Conservation (phyloP, 768 basidiomycete genomes). For the Termitomyces sp. region DNA sequence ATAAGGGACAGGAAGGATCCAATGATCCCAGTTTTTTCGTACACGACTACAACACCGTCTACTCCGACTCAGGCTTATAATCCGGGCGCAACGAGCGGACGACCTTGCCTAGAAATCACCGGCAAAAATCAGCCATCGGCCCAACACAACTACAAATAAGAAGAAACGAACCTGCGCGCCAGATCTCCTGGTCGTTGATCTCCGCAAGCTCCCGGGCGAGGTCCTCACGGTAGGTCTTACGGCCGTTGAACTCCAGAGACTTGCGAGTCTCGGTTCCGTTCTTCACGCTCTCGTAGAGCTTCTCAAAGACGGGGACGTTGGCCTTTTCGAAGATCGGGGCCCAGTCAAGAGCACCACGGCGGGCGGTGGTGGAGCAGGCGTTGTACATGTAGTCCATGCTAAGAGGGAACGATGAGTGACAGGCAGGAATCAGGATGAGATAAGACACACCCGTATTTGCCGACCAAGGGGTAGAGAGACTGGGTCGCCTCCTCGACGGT, state of each 20-base stretch:
- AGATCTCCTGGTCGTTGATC: constrained; percentile 98
- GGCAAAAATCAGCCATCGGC: not conserved
- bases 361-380: constrained; percentile 98
- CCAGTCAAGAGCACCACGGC: constrained; percentile 99
- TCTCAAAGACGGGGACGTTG: constrained; percentile 91
- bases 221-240: constrained; percentile 88
- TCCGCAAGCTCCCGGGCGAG: constrained; percentile 88
- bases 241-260: constrained; percentile 92
- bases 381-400: constrained; percentile 99
- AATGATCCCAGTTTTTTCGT: not conserved
- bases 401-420: not conserved
- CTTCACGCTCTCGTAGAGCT: constrained; percentile 90
- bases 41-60: constrained; percentile 1
- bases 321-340: constrained; percentile 94
- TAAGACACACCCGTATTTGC: constrained; percentile 76
- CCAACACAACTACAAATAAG: not conserved
- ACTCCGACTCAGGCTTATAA: constrained; percentile 58
- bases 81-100: constrained; percentile 88
- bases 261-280: constrained; percentile 98
- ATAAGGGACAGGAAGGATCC: not conserved
- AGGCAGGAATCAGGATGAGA: not conserved
- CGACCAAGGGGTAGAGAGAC: constrained; percentile 95
- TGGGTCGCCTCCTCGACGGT: constrained; percentile 99
- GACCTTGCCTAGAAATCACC: constrained; percentile 61
- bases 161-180: constrained; percentile 73